phyloP scores from a whole-genome alignment of 2,329 filamentous ascomycete genomes.

The Corynespora cassiicola region DNA sequence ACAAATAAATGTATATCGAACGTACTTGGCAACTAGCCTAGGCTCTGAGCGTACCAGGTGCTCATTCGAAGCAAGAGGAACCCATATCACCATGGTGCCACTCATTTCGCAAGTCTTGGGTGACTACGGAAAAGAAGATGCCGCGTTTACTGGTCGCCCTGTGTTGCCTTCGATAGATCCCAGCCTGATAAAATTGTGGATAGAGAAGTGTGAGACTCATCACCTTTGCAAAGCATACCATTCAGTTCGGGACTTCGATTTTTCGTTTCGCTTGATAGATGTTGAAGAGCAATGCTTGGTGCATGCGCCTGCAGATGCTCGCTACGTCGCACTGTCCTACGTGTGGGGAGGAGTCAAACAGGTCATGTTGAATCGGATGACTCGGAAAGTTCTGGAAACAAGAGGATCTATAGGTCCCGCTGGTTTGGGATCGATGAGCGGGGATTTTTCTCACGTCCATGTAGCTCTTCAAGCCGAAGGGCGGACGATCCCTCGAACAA shows the following conservation, averaged over 20 bases:
- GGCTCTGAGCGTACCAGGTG: constrained; percentile 1
- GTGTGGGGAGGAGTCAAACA: constrained; percentile 17
- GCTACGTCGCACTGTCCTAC: constrained; percentile 22
- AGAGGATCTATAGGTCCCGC: constrained; percentile 5
- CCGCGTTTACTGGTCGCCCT: constrained; percentile 6
- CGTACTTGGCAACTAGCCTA: neutral
- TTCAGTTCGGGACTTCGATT: constrained; percentile 2
- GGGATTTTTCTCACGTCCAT: constrained; percentile 1
- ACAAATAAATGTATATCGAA: neutral
- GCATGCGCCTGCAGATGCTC: constrained; percentile 2
- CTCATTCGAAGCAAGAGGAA: constrained; percentile 5
- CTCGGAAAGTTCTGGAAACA: neutral
- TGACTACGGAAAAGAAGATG: constrained; percentile 1
- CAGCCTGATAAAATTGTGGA: constrained; percentile 4
- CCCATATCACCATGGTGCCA: neutral
- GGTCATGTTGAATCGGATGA: constrained; percentile 4
- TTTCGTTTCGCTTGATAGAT: constrained; percentile 15
- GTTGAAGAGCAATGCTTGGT: constrained; percentile 11
- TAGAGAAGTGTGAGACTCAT: constrained; percentile 7
- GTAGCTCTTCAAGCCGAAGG: constrained; percentile 2
- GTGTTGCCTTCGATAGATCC: constrained; percentile 7
- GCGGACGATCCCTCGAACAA: constrained; percentile 11
- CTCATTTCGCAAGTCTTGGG: constrained; percentile 1
- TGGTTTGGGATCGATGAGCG: neutral
- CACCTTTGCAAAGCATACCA: constrained; percentile 4